These are phyloP conservation scores for Claviceps sp. DNA, from an alignment of 2,329 filamentous ascomycete genomes.

Conservation along the genomic window DNA sequence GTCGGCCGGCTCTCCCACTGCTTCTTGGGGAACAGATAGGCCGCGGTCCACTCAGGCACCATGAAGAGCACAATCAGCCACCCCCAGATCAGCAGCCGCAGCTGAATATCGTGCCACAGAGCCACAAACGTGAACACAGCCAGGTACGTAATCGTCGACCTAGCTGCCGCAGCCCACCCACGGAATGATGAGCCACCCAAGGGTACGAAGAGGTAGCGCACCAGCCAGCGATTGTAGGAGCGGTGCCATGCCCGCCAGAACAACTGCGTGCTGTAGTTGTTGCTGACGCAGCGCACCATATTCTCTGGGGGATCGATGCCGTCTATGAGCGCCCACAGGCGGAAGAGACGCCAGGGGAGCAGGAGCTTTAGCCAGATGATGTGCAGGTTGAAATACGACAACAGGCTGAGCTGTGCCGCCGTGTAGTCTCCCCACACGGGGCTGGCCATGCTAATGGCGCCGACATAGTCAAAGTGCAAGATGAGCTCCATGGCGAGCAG, in stretches of 20 bases:
- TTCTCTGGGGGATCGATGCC: slow-evolving; percentile 94
- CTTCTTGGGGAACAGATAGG: slow-evolving; percentile 55
- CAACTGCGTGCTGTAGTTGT: slow-evolving; percentile 80
- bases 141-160: slow-evolving; percentile 62
- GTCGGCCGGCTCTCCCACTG: slow-evolving; percentile 59
- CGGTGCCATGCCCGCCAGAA: slow-evolving; percentile 98
- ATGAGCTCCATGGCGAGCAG: slow-evolving; percentile 84
- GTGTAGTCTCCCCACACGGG: slow-evolving; percentile 77
- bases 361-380: slow-evolving; percentile 97
- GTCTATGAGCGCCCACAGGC: slow-evolving; percentile 86
- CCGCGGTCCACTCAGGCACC: slow-evolving; percentile 68
- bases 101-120: slow-evolving; percentile 93
- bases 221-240: slow-evolving; percentile 85
- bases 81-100: slow-evolving; percentile 84
- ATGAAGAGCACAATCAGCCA: slow-evolving; percentile 95
- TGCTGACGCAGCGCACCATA: slow-evolving; percentile 90
- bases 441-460: slow-evolving; percentile 73
- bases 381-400: slow-evolving; percentile 92
- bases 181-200: slow-evolving; percentile 57
- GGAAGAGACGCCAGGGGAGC: slow-evolving; percentile 95
- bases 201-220: slow-evolving; percentile 88
- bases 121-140: slow-evolving; percentile 93
- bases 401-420: slow-evolving; percentile 72
- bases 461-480: slow-evolving; percentile 84
- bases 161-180: slow-evolving; percentile 31